Base-by-base conservation (phyloP, 371 early-diverging fungal species). In the Apophysomyces ossiformis region DNA sequence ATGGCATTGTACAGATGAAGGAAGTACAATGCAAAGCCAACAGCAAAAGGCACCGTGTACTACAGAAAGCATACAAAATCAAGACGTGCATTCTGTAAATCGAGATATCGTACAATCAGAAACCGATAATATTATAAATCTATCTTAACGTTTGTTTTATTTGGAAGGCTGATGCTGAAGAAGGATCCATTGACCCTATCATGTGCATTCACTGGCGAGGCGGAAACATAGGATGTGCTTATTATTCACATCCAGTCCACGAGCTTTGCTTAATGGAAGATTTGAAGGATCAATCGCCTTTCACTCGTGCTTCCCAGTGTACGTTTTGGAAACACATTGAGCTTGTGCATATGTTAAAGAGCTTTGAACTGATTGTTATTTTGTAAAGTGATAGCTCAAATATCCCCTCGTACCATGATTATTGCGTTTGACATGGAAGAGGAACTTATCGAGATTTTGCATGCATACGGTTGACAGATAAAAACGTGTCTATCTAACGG, bases 241-340 rank as follows among this genome's bases (percentile, higher is more conserved):
- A 84, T 63, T 88, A 83, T 60, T 71, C 71, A 38, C 70, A 69
- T 13, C 65, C 65, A 7, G 64, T 54, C 16, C 61, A 69, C 18
- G 82, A 81, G 60, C 69, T 90, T 8, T 84, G 73, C 57, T 64
- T 89, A 21, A 85, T 88, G 87, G 83, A 90, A 56, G 89, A 89
- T 67, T 66, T 76, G 45, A 44, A 61, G 0, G 88, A 87, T 54
- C 71, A 79, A 32, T 50, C 71, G 6, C 63, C 72, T 11, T 72
- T 77, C 43, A 80, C 74, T 15, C 66, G 81, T 37, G 60, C 77
- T 3, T 45, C 68, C 21, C 68, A 69, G 9, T 65, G 89, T 87
- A 77, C 7, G 58, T 58, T 26, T 26, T 26, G 32, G 32, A 26
- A 26, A 26, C 32, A 2, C 3, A 26, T 26, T 26, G 2, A 4